Conservation (phyloP, 73 alveolate genomes). For the Stentor roeselii region DNA sequence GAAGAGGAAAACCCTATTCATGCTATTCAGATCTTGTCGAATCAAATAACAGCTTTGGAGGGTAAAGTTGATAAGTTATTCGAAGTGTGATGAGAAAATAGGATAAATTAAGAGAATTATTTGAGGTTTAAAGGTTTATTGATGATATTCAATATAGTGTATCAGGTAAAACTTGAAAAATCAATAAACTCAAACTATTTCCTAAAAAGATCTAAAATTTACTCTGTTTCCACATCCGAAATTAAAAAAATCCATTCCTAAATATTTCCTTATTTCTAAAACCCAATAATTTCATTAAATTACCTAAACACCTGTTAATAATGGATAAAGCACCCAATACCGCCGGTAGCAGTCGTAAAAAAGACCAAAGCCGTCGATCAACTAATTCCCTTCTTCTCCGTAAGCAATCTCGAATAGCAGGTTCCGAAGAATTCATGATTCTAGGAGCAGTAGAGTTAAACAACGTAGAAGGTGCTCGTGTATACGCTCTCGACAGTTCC, state of each 20-base stretch:
- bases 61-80: too few species aligned
- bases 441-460: conserved; percentile 21
- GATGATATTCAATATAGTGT: too few species aligned
- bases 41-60: neutral
- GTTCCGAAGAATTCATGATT: neutral
- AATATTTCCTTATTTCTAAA: too few species aligned
- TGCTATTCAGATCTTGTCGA: neutral
- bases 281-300: neutral
- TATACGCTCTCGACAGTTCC: neutral
- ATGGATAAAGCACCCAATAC: neutral
- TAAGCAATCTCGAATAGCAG: neutral
- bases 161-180: too few species aligned
- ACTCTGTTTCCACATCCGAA: too few species aligned
- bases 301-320: neutral
- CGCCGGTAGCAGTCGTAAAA: neutral
- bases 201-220: too few species aligned
- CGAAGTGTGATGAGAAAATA: too few species aligned
- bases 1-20: neutral
- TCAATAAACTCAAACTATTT: too few species aligned
- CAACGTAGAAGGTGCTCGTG: neutral
- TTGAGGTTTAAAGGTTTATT: too few species aligned
- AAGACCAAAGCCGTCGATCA: neutral
- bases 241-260: too few species aligned
- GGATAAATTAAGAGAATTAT: too few species aligned
- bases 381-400: neutral